These are phyloP conservation scores for Aegle marmelos DNA, from an alignment of 345 rosid species.

Conservation along the genomic window DNA sequence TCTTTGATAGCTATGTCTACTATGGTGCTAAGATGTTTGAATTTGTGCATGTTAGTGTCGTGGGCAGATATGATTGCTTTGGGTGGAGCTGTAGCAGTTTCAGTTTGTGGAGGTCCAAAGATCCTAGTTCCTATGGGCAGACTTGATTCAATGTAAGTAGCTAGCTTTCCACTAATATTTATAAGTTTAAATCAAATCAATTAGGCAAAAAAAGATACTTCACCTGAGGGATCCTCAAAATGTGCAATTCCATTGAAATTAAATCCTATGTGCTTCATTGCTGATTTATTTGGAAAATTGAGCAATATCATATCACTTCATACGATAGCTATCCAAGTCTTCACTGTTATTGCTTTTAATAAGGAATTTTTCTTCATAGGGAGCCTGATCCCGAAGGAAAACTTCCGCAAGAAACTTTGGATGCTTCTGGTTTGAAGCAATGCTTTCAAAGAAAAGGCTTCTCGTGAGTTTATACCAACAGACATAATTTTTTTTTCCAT, in stretches of 20 bases:
- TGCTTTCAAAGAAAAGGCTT: slow-evolving; percentile 83
- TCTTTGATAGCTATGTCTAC: slow-evolving; percentile 8
- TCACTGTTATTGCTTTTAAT: not conserved
- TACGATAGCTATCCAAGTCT: not conserved
- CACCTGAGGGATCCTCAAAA: not conserved
- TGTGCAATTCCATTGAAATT: not conserved
- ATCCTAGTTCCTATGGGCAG: slow-evolving; percentile 71
- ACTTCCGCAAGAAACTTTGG: slow-evolving; percentile 73
- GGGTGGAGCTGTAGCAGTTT: slow-evolving; percentile 90
- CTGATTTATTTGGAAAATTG: not conserved
- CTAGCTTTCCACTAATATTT: not conserved
- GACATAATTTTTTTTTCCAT: not conserved
- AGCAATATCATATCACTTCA: not conserved
- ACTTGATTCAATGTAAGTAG: slow-evolving; percentile 66
- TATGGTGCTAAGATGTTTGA: slow-evolving; percentile 22
- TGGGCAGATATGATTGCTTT: slow-evolving; percentile 96
- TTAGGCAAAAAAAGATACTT: not conserved
- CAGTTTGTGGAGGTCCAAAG: slow-evolving; percentile 85
- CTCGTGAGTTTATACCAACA: slow-evolving; percentile 52
- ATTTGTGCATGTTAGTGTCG: slow-evolving; percentile 56
- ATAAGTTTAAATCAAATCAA: not conserved
- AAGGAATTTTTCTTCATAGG: slow-evolving; percentile 33
- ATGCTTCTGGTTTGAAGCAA: slow-evolving; percentile 69
- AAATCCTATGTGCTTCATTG: not conserved
- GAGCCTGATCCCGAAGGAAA: slow-evolving; percentile 80